Percentiles rank a stretch among this genome's conserved stretches.
Evolutionary conservation across 352 stramenopile species (phyloP).

Genomic region (Phytophthora syringae): DNA sequence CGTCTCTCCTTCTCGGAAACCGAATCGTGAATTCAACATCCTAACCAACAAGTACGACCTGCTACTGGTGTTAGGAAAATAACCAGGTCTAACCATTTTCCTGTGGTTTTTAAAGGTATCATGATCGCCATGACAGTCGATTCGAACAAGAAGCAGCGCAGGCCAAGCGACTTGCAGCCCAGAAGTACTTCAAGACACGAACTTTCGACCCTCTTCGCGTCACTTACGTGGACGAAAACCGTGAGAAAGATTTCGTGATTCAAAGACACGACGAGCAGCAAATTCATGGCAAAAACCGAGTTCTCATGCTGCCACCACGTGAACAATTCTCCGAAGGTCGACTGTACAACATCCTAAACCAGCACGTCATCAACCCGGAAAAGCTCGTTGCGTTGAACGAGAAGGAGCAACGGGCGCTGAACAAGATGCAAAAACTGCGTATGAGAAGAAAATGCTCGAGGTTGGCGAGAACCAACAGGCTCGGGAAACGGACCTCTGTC

Average conservation of each 20-base stretch:
- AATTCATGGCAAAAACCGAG: constrained; percentile 61
- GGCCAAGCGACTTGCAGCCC: constrained; percentile 56
- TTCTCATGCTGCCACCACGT: constrained; percentile 54
- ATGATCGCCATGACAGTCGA: constrained; percentile 57
- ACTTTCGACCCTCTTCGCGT: constrained; percentile 71
- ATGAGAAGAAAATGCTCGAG: constrained; percentile 57
- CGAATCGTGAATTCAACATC: constrained; percentile 73
- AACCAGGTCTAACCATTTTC: constrained; percentile 11
- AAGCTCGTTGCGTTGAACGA: constrained; percentile 51
- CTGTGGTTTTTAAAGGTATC: constrained; percentile 38
- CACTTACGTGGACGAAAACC: constrained; percentile 61
- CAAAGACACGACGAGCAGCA: constrained; percentile 46
- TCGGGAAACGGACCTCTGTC: constrained; percentile 48
- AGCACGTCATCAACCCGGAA: constrained; percentile 57
- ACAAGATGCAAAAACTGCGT: constrained; percentile 71
- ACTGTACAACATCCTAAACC: constrained; percentile 85
- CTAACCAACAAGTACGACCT: constrained; percentile 72
- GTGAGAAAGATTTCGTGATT: constrained; percentile 58
- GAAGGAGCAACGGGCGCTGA: constrained; percentile 52
- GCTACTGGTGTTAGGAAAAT: not conserved
- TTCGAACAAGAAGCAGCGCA: constrained; percentile 39
- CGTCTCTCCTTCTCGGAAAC: constrained; percentile 37
- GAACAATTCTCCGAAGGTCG: constrained; percentile 72
- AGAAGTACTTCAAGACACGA: constrained; percentile 74
- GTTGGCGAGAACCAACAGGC: constrained; percentile 45